Base-by-base conservation (phyloP, 2,329 filamentous ascomycete genomes). In the Juglanconis sp. region DNA sequence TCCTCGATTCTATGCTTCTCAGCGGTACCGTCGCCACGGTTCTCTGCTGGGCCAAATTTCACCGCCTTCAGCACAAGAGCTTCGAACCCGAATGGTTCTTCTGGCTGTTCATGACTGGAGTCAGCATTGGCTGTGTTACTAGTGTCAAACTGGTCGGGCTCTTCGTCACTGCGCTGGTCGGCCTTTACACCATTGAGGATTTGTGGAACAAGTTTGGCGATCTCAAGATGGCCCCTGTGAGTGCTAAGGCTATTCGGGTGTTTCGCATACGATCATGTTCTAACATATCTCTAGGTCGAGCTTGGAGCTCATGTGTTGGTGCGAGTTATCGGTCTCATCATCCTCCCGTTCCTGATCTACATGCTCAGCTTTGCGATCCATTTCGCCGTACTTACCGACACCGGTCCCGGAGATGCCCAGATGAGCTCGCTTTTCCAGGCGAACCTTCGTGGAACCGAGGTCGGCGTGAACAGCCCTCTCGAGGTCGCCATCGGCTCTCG, bases 381-480 rank as follows among this genome's bases (percentile, higher is more conserved):
- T 77, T 99, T 99, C 75, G 83, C 92, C 64, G 91, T 99, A 64
- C 85, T 99, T 61, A 91, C 96, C 75, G 94, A 92, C 77, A 94
- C 89, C 68, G 95, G 95, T 24, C 95, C 96, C 7, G 95, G 95
- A 57, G 95, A 99, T 79, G 95, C 95, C n/a, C 95, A 99, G 77
- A 99, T 99, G 95, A 97, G 93, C 79, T 99, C 95, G 32, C 86
- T 99, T 54, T 99, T 99, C 84, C 95, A 99, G 75, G 95, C 96
- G 52, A 99, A 99, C 72, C 83, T 99, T 42, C 88, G 87, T 69
- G 95, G 95, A 32, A 98, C 94, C 10, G 90, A 96, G 65, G 94
- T 99, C 64, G 94, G 94, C 71, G 92, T 91, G 74, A 90, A 96
- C 74, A 97, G 93, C 71, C 95, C 96, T 30, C 83, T 99, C 15